Base-by-base conservation (phyloP, 768 basidiomycete species). In the Strobilomyces echinocephalus region DNA sequence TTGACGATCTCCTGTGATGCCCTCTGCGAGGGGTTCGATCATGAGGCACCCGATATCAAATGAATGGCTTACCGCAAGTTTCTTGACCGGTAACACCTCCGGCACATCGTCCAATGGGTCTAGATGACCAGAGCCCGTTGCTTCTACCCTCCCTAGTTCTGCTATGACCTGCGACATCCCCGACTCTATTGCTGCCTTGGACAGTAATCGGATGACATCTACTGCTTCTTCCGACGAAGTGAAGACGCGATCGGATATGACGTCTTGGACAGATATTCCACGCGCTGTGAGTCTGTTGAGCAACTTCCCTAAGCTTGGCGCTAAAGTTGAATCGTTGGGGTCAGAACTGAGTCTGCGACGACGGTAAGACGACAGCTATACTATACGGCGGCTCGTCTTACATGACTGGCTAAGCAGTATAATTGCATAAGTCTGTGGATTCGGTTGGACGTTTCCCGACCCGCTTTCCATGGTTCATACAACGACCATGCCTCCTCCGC, bases 361-460 rank as follows among this genome's bases (percentile, higher is more conserved):
- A 5, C 4, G n/a, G 33, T 70, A 26, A 70, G 59, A 41, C 35
- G 45, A 6, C 0, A 10, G 24, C 36, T 50, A 34, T 11, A 34
- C 8, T 16, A 34, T 45, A 34, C 12, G 44, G 38, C 4, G 18
- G 31, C 39, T 43, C 21, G n/a, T 61, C 77, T 55, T 55, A 83
- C 81, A 74, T 39, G 77, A 66, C 68, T 80, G 80, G 1, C 80
- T 73, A 31, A 81, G 69, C 12, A 92, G 73, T 80, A 89, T 84
- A 16, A 81, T 66, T 14, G 87, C 84, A 70, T 87, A 91, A 9
- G 88, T 85, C 43, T 74, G 67, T 1, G 80, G 55, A 30, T 77
- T 79, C 0, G 89, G 84, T 1, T 59, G 55, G 12, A 80, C 68
- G 8, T 71, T 73, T 52, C 83, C 82, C 0, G 62, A 55, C 7